Evolutionary conservation across 83 land plant species (phyloP).

Genomic region (Picea engelmannii): DNA sequence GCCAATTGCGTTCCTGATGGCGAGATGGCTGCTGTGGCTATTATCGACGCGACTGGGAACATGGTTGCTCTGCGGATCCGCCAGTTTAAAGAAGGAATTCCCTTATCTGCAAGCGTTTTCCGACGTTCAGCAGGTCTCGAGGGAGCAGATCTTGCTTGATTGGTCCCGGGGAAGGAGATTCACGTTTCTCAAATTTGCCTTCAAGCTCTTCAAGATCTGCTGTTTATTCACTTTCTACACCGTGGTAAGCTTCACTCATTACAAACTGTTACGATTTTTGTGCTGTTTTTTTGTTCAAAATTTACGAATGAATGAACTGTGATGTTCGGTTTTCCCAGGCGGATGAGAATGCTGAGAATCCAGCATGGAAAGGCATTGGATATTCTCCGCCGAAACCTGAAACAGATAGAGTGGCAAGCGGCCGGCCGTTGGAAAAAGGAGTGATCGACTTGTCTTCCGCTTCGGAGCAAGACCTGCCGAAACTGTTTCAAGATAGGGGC

Average conservation of each 20-base stretch:
- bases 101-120: conserved; percentile 27
- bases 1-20: conserved; percentile 1
- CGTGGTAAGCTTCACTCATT: conserved; percentile 12
- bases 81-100: conserved; percentile 9
- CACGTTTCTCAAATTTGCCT: conserved; percentile 15
- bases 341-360: conserved; percentile 59
- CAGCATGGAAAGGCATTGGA: conserved; percentile 55
- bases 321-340: conserved; percentile 29
- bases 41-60: conserved; percentile 34
- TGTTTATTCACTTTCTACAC: conserved; percentile 26
- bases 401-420: not conserved
- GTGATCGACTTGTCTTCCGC: conserved; percentile 21
- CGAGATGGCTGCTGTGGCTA: conserved; percentile 27
- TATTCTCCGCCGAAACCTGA: conserved; percentile 19
- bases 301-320: not conserved
- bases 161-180: conserved; percentile 25
- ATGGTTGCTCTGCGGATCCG: conserved; percentile 29
- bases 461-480: not conserved
- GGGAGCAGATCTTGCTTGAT: conserved; percentile 31
- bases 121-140: conserved; percentile 19
- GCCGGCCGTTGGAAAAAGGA: conserved; percentile 28
- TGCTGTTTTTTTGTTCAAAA: not conserved
- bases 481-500: conserved; percentile 1
- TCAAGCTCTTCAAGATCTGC: conserved; percentile 25
- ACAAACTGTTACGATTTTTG: not conserved